phyloP scores from a whole-genome alignment of 257 asterid species.

The Solanum medicagineum region DNA sequence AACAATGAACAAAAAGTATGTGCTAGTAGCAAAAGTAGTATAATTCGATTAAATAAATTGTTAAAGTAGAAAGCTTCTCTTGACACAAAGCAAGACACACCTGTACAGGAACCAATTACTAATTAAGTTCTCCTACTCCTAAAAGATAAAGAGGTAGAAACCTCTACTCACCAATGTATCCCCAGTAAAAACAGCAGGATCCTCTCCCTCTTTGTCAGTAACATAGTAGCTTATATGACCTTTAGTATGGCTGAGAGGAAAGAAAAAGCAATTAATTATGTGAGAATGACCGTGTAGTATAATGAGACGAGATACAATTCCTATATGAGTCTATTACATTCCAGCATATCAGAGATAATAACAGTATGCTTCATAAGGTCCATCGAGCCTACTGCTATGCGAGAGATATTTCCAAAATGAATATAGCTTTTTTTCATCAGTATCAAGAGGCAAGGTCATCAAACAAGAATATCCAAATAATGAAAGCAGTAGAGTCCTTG shows the following conservation, averaged over 20 bases:
- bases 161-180: slow-evolving; percentile 72
- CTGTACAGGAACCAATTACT: neutral
- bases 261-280: neutral
- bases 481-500: neutral
- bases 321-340: neutral
- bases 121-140: neutral
- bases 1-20: neutral
- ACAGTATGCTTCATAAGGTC: neutral
- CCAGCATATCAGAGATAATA: neutral
- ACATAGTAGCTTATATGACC: slow-evolving; percentile 92
- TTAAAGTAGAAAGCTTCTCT: neutral
- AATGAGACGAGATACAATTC: neutral
- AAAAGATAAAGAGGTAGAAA: neutral
- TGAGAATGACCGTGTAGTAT: neutral
- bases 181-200: slow-evolving; percentile 89
- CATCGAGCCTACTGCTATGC: neutral
- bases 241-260: slow-evolving; percentile 67
- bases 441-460: neutral
- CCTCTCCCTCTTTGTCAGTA: slow-evolving; percentile 71
- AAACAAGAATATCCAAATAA: neutral
- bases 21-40: neutral
- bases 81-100: neutral
- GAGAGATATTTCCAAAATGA: neutral
- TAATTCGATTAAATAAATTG: neutral
- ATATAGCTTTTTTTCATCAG: neutral